Evolutionary conservation across 148 eudicot genomes (phyloP).

Genomic region (Fagopyrum homotropicum): DNA sequence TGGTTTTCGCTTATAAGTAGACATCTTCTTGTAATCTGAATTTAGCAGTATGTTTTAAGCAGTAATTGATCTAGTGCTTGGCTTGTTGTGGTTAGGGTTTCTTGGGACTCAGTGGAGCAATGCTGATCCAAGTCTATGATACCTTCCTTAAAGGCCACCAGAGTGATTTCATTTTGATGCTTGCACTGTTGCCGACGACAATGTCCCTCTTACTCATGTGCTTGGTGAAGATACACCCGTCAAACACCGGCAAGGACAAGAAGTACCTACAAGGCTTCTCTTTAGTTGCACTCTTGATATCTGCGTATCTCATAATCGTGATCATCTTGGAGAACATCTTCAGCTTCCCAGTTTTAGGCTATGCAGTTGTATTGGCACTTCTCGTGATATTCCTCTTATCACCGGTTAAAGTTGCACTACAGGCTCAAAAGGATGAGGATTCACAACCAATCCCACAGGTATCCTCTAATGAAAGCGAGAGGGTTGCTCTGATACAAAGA

Average conservation of each 20-base stretch:
- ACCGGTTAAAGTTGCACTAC: slow-evolving; percentile 44
- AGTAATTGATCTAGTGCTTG: slow-evolving; percentile 7
- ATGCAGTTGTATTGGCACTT: slow-evolving; percentile 25
- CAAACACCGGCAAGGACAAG: slow-evolving; percentile 40
- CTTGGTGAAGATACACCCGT: slow-evolving; percentile 39
- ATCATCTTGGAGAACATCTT: slow-evolving; percentile 56
- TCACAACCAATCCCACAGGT: slow-evolving; percentile 15
- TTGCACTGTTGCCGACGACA: slow-evolving; percentile 61
- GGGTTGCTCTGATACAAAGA: slow-evolving; percentile 20
- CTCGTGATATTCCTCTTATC: slow-evolving; percentile 50
- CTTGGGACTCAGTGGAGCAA: slow-evolving; percentile 89
- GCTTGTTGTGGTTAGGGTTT: slow-evolving; percentile 51
- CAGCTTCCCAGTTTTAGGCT: slow-evolving; percentile 45
- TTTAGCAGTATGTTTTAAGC: background rate
- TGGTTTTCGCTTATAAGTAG: too few relatives aligned
- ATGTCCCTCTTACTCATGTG: slow-evolving; percentile 56
- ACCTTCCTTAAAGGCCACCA: slow-evolving; percentile 51
- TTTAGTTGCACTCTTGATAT: slow-evolving; percentile 43
- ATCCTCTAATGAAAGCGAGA: slow-evolving; percentile 10
- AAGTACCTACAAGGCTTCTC: slow-evolving; percentile 63
- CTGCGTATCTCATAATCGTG: slow-evolving; percentile 60
- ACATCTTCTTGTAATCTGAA: too few relatives aligned
- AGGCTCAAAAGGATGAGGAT: slow-evolving; percentile 40
- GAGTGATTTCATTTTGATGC: slow-evolving; percentile 61
- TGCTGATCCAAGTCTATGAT: slow-evolving; percentile 66